Conservation (phyloP, 148 eudicot genomes). For the Fagopyrum esculentum region DNA sequence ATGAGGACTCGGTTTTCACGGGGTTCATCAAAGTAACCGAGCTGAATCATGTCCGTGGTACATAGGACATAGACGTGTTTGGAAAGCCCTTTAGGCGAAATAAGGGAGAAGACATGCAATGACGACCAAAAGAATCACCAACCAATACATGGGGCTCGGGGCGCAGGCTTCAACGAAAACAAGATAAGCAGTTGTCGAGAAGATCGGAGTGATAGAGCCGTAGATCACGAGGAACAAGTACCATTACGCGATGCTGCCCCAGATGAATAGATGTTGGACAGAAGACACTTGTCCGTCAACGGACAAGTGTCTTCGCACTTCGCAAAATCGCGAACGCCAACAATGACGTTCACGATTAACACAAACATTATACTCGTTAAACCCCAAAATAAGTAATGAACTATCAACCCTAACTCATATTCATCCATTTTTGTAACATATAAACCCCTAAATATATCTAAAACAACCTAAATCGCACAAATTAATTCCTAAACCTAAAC, state of each 20-base stretch:
- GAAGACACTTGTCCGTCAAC: no score
- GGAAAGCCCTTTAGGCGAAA: constrained; percentile 49
- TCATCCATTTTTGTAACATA: no score
- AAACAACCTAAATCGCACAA: no score
- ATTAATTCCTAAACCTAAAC: no score
- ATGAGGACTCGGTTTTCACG: neutral
- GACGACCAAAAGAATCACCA: constrained; percentile 55
- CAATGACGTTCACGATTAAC: no score
- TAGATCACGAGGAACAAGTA: constrained; percentile 62
- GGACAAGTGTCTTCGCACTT: no score
- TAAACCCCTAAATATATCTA: no score
- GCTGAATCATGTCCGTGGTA: constrained; percentile 61
- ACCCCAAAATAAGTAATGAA: no score
- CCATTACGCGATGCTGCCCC: constrained; percentile 87
- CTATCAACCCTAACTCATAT: no score
- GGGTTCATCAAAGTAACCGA: neutral
- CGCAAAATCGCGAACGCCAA: no score
- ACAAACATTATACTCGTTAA: no score
- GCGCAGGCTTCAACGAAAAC: constrained; percentile 75
- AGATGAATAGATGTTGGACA: constrained; percentile 71
- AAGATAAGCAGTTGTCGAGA: constrained; percentile 66
- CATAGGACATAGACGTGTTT: constrained; percentile 67
- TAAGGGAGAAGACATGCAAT: constrained; percentile 56
- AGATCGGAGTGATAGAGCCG: constrained; percentile 43
- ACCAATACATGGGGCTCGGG: constrained; percentile 72